Base-by-base conservation (phyloP, 495 filamentous ascomycete genomes). In the Penicillium steckii region DNA sequence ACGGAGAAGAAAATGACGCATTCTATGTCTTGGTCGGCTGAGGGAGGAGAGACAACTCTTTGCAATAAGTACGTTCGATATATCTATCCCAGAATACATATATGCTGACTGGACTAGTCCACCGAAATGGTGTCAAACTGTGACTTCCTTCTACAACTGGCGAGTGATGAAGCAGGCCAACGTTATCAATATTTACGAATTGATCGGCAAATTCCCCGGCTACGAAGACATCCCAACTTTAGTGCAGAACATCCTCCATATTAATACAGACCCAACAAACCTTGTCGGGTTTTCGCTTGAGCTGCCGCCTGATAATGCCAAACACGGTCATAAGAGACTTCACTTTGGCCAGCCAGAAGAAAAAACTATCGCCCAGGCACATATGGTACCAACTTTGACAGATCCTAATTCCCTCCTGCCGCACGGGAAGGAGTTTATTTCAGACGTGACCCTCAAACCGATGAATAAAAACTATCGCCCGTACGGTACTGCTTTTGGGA, bases 41-140 rank as follows among this genome's bases (percentile, higher is more conserved):
- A 50, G 8, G 47, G 47, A 40, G 47, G 47, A 40, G 47, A 50
- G 17, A 50, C 47, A 15, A 41, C 35, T 40, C 47, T 50, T n/a
- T 50, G 47, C 35, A 50, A 50, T 22, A 50, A 50, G 47, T 50
- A 42, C 22, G 47, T 50, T 50, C n/a, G n/a, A n/a, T n/a, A n/a
- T n/a, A n/a, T n/a, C n/a, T n/a, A n/a, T n/a, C n/a, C n/a, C n/a
- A n/a, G n/a, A n/a, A n/a, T n/a, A n/a, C n/a, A n/a, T n/a, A n/a
- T n/a, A 50, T 24, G 18, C 32, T 50, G 47, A 50, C 33, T n/a
- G n/a, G n/a, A n/a, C n/a, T n/a, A 50, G 47, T 35, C 47, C 47
- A 40, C 47, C 47, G 15, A 42, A 40, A 42, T 50, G 47, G 47
- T 50, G 47, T 50, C 23, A 30, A 30, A 50, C 47, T 9, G 47